These are phyloP conservation scores for Zoysia matrella DNA, from an alignment of 202 grass and related monocot genomes.

Conservation along the genomic window DNA sequence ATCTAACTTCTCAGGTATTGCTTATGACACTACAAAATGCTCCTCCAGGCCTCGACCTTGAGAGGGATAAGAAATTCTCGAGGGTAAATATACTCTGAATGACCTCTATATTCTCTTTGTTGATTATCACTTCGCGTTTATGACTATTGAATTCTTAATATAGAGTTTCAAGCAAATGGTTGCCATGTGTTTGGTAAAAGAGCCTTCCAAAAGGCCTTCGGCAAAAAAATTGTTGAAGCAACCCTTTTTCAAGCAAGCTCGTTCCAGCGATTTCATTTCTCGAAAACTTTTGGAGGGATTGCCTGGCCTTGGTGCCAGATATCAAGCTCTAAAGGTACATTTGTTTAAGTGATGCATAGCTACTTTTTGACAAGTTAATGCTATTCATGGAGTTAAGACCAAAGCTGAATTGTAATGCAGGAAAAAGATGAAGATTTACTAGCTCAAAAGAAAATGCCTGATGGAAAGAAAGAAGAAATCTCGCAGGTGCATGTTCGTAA, in stretches of 20 bases:
- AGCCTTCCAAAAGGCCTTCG: conserved; percentile 80
- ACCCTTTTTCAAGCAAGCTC: conserved; percentile 93
- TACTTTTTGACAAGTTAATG: conserved; percentile 20
- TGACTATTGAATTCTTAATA: conserved; percentile 34
- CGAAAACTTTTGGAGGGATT: conserved; percentile 91
- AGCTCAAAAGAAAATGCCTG: conserved; percentile 98
- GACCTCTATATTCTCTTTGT: not conserved
- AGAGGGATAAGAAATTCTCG: conserved; percentile 87
- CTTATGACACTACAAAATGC: conserved; percentile 97
- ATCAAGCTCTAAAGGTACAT: conserved; percentile 90
- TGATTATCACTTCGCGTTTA: conserved; percentile 14
- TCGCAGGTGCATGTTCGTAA: conserved; percentile 74
- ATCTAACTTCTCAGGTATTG: conserved; percentile 66
- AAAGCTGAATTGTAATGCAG: conserved; percentile 46
- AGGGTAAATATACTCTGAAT: conserved; percentile 57
- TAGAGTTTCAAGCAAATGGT: conserved; percentile 97
- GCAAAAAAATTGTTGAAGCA: conserved; percentile 85
- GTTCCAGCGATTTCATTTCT: conserved; percentile 76
- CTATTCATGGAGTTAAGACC: conserved; percentile 10
- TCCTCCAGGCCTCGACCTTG: conserved; percentile 84
- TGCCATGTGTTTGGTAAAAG: conserved; percentile 94
- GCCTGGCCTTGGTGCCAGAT: conserved; percentile 77
- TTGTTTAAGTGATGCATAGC: conserved; percentile 38
- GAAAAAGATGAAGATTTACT: conserved; percentile 90
- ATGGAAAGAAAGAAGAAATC: conserved; percentile 88